These are phyloP conservation scores for Grosmannia huntii DNA, from an alignment of 2,329 filamentous ascomycete genomes.

Conservation along the genomic window DNA sequence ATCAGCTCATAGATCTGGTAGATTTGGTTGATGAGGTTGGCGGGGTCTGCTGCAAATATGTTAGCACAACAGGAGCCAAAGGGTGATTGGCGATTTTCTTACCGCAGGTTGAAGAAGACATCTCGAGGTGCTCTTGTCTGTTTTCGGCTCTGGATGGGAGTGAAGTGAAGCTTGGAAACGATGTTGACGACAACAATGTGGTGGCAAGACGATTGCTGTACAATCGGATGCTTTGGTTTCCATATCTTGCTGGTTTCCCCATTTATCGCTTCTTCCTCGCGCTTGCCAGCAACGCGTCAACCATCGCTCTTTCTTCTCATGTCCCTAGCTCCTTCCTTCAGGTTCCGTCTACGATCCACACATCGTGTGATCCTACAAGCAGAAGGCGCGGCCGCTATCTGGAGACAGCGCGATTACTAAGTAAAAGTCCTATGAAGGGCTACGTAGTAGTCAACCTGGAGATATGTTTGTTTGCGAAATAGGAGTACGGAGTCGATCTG, in stretches of 20 bases:
- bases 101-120: background rate
- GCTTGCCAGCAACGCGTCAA: background rate
- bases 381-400: too few species aligned
- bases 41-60: background rate
- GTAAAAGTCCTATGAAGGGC: too few species aligned
- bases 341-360: background rate
- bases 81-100: background rate
- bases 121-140: background rate
- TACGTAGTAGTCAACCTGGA: too few species aligned
- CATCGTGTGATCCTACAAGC: background rate
- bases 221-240: background rate
- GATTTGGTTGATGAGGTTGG: conserved; percentile 2
- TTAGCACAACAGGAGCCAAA: background rate
- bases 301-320: background rate
- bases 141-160: background rate
- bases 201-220: background rate
- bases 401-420: too few species aligned
- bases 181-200: background rate
- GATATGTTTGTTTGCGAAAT: too few species aligned
- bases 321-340: background rate
- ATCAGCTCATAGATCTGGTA: conserved; percentile 4
- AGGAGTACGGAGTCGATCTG: too few species aligned
- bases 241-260: background rate
- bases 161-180: background rate
- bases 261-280: background rate